These are phyloP conservation scores for Penicillium egyptiacum DNA, from an alignment of 495 filamentous ascomycete genomes.

Conservation along the genomic window DNA sequence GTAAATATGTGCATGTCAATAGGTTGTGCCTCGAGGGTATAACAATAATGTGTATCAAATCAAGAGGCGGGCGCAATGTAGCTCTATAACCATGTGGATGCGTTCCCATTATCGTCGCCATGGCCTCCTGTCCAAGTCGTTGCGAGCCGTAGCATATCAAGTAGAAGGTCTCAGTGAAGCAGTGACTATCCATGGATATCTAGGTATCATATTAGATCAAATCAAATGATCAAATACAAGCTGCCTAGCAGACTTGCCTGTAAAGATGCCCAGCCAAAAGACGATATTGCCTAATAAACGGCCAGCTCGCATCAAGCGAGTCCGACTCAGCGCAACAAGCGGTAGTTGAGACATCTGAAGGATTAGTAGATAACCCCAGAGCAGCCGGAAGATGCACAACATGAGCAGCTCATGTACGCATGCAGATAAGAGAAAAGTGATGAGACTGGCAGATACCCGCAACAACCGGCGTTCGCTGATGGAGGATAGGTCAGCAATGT, in stretches of 20 bases:
- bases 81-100: neutral
- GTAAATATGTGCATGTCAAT: no score
- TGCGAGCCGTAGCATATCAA: neutral
- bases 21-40: no score
- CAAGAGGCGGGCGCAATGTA: neutral
- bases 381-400: slow-evolving; percentile 74
- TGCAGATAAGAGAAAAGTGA: slow-evolving; percentile 70
- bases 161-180: neutral
- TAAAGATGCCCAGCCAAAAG: slow-evolving; percentile 73
- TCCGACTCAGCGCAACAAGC: slow-evolving; percentile 62
- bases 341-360: slow-evolving; percentile 60
- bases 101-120: no score
- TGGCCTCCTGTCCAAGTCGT: neutral
- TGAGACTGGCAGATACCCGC: slow-evolving; percentile 66
- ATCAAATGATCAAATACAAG: slow-evolving; percentile 66
- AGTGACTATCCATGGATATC: neutral
- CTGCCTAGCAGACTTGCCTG: slow-evolving; percentile 70
- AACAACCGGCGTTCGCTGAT: slow-evolving; percentile 69
- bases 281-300: slow-evolving; percentile 66
- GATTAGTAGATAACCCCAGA: slow-evolving; percentile 68
- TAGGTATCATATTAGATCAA: neutral
- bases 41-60: neutral
- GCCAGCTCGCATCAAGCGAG: slow-evolving; percentile 57
- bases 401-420: slow-evolving; percentile 74
- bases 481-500: slow-evolving; percentile 25